Evolutionary conservation across 345 rosid species (phyloP), one percentile per base, ranked within the genome.

Genomic region (Pelargonium nanum): DNA sequence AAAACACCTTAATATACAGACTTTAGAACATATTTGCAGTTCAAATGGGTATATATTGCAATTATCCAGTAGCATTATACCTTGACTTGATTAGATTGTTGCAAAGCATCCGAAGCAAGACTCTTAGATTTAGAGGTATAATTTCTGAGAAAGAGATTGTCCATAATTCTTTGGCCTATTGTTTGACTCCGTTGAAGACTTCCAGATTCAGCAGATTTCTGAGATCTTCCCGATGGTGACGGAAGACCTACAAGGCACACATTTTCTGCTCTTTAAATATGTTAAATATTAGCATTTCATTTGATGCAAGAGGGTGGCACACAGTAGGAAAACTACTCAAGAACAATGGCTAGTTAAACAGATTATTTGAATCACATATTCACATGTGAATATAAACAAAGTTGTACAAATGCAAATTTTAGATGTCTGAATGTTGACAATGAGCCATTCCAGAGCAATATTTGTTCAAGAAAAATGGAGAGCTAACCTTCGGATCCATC

Each of bases 141-240:
- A 75, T 72, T 87, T 78, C 97, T 83, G 32, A 84, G 75, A 59
- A 93, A 86, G 59, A 88, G 66, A 76, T 83, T 93, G 76, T 89
- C 97, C 91, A 86, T 80, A 61, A 86, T 68, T 64, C 87, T 81
- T 74, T 86, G 99, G 60, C 99, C 96, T 52, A 89, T 52, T 19
- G 95, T 89, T 72, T 93, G 96, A 77, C 60, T 86, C 55, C 83
- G 84, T 65, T 80, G 96, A 26, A 87, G 51, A 72, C 64, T 71
- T 61, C 66, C 76, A 55, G 76, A 82, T 58, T 83, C 95, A 26
- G 67, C 78, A 67, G 78, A 73, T 61, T 83, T 85, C 65, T 80
- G 88, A 25, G 78, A 5, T 76, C 86, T 78, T 73, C 94, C 88
- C 45, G 97, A 85, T 60, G 97, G 91, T 26, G 96, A 92, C 40